A percentile compares a stretch with the other conserved stretches of the same genome.
Evolutionary conservation across 2,329 filamentous ascomycete species (phyloP).

Genomic region (Scopulariopsis brevicaulis): DNA sequence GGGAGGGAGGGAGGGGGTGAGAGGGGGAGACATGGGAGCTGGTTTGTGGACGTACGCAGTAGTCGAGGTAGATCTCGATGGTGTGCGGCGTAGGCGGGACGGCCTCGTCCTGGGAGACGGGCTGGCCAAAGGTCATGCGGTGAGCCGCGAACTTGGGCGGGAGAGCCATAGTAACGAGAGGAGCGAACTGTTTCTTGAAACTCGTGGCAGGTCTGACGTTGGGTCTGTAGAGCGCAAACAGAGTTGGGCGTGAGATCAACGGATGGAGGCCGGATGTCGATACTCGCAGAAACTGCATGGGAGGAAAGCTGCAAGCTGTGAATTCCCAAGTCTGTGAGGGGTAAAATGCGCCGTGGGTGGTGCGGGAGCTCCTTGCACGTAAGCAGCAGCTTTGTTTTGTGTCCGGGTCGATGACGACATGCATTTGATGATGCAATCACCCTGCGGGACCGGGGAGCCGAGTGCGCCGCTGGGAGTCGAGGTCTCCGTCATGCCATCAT

Average conservation of each 20-base stretch:
- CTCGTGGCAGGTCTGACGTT: neutral
- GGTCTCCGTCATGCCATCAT: neutral
- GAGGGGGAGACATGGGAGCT: no score
- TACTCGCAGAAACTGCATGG: neutral
- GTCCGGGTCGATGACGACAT: neutral
- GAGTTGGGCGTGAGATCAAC: neutral
- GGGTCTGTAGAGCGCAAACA: neutral
- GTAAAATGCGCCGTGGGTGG: neutral
- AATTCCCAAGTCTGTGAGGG: neutral
- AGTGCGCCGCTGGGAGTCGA: neutral
- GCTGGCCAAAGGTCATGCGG: slow-evolving; percentile 41
- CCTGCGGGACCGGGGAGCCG: neutral
- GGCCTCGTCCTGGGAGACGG: slow-evolving; percentile 19
- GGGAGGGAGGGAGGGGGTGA: no score
- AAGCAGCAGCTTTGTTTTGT: neutral
- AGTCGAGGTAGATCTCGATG: slow-evolving; percentile 67
- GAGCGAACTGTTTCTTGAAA: neutral
- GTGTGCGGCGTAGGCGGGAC: slow-evolving; percentile 41
- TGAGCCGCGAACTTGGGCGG: slow-evolving; percentile 68
- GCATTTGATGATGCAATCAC: neutral
- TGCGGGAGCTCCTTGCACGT: neutral
- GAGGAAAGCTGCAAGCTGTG: neutral
- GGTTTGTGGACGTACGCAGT: slow-evolving; percentile 35
- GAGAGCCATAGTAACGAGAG: slow-evolving; percentile 50
- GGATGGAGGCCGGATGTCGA: neutral